Conservation (phyloP, 495 filamentous ascomycete species). For the Hyphodiscus hymeniophilus region DNA sequence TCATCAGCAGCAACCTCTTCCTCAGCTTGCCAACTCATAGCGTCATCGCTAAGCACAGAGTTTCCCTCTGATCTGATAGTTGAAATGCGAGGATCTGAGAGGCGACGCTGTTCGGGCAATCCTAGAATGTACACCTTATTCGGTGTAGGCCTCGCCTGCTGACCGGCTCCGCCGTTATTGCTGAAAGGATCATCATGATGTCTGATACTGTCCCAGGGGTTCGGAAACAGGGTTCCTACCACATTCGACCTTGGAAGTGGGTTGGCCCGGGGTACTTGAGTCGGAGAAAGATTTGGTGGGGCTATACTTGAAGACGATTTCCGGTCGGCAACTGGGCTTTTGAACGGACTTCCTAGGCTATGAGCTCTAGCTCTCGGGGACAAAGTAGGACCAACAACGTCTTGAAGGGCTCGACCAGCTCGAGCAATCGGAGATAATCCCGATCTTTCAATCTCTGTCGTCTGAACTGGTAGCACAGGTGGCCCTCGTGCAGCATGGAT, state of each 20-base stretch:
- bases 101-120: conserved; percentile 3
- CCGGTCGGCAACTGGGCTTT: conserved; percentile 27
- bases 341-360: conserved; percentile 44
- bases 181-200: conserved; percentile 21
- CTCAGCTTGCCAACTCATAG: conserved; percentile 25
- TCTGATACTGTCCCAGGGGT: not conserved
- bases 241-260: conserved; percentile 13
- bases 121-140: conserved; percentile 14
- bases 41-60: conserved; percentile 16
- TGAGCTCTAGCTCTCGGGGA: conserved; percentile 36
- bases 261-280: conserved; percentile 4
- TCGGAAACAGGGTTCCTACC: conserved; percentile 1
- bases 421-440: conserved; percentile 44
- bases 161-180: not conserved
- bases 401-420: conserved; percentile 40
- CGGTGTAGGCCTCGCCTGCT: conserved; percentile 5
- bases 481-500: conserved; percentile 18
- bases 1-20: conserved; percentile 9
- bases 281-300: not conserved
- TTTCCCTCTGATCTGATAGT: conserved; percentile 4
- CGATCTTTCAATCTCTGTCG: conserved; percentile 23
- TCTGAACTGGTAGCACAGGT: conserved; percentile 4
- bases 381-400: conserved; percentile 39
- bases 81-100: conserved; percentile 7
- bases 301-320: conserved; percentile 13